A percentile compares a stretch with the other conserved stretches of the same genome.
phyloP scores from a whole-genome alignment of 805 yeast genomes.

The Clavispora fructus region DNA sequence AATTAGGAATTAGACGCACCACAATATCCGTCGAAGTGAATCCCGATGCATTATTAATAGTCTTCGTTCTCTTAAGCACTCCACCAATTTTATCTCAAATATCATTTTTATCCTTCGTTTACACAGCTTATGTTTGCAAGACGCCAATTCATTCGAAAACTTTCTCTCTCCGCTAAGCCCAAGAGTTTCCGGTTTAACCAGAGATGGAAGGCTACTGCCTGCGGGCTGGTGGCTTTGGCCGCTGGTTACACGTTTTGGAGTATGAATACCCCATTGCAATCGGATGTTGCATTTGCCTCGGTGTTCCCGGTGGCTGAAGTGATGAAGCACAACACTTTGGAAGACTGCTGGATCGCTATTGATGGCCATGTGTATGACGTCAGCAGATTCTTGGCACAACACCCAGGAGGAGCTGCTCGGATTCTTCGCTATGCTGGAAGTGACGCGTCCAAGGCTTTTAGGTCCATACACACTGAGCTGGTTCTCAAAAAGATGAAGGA shows the following conservation, averaged over 20 bases:
- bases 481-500: slow-evolving; percentile 2
- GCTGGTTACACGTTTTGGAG: neutral
- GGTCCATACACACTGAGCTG: slow-evolving; percentile 1
- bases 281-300: neutral
- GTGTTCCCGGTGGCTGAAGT: slow-evolving; percentile 3
- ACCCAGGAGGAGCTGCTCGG: slow-evolving; percentile 4
- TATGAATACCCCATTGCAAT: neutral
- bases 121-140: neutral
- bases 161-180: neutral
- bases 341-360: slow-evolving; percentile 4
- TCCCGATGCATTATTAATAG: too few species aligned
- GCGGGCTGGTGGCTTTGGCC: neutral
- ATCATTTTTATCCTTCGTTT: neutral
- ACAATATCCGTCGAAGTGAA: too few species aligned
- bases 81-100: neutral
- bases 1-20: too few species aligned
- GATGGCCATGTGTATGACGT: slow-evolving; percentile 5
- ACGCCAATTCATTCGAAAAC: neutral
- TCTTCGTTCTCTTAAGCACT: too few species aligned
- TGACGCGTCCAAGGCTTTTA: slow-evolving; percentile 1
- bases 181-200: neutral
- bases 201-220: neutral
- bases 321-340: slow-evolving; percentile 2
- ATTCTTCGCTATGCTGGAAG: slow-evolving; percentile 2
- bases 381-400: neutral